These are phyloP conservation scores for Tagetes patula DNA, from an alignment of 129 eudicot species.

Conservation along the genomic window DNA sequence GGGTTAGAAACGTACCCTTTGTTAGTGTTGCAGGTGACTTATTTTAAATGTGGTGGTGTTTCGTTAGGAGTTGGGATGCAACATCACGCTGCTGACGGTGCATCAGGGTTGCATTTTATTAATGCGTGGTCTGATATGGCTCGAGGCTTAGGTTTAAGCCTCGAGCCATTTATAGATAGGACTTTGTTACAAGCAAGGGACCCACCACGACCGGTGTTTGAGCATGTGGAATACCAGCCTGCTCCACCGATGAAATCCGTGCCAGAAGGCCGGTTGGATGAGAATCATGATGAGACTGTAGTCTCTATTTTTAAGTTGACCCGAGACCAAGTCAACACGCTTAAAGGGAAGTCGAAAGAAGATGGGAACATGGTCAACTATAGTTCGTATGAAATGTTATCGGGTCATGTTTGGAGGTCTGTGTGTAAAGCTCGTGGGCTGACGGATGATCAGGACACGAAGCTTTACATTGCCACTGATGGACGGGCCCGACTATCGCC, in stretches of 20 bases:
- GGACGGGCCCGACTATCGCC: slow-evolving; percentile 68
- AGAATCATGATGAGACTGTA: slow-evolving; percentile 30
- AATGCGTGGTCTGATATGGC: slow-evolving; percentile 82
- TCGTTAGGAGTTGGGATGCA: slow-evolving; percentile 89
- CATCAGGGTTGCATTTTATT: slow-evolving; percentile 72
- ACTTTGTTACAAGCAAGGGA: slow-evolving; percentile 60
- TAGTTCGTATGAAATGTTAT: slow-evolving; percentile 72
- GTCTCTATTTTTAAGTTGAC: slow-evolving; percentile 65
- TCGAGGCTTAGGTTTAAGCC: slow-evolving; percentile 51
- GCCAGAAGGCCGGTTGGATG: slow-evolving; percentile 5
- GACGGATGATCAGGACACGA: slow-evolving; percentile 56
- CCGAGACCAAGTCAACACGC: slow-evolving; percentile 54
- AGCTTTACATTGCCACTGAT: slow-evolving; percentile 71
- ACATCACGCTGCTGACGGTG: slow-evolving; percentile 83
- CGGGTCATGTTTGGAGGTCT: slow-evolving; percentile 79
- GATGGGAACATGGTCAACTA: slow-evolving; percentile 48
- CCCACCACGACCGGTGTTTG: slow-evolving; percentile 50
- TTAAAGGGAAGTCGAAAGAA: slow-evolving; percentile 60
- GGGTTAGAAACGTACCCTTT: slow-evolving; percentile 56
- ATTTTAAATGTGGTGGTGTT: slow-evolving; percentile 73
- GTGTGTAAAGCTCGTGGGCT: slow-evolving; percentile 76
- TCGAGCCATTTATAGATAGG: slow-evolving; percentile 61
- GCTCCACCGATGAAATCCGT: slow-evolving; percentile 51
- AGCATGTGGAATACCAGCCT: slow-evolving; percentile 67
- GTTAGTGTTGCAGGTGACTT: slow-evolving; percentile 63